Conservation (phyloP, 1,139 yeast species). For the Candida sp. region DNA sequence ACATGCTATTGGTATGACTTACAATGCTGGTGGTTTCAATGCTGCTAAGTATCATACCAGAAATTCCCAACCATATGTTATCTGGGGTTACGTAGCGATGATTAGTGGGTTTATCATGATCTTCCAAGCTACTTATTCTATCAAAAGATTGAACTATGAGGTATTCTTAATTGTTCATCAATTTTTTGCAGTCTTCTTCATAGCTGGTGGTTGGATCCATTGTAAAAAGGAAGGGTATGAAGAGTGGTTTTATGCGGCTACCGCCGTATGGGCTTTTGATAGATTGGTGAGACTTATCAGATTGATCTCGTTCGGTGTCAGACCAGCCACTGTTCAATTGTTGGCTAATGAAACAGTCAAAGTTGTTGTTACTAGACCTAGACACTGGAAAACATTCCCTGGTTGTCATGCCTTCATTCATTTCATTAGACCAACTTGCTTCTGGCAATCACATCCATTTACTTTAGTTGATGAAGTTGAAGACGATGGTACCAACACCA, state of each 20-base stretch:
- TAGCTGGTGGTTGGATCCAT: slow-evolving; percentile 63
- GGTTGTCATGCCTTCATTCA: slow-evolving; percentile 38
- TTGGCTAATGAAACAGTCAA: slow-evolving; percentile 44
- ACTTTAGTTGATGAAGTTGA: slow-evolving; percentile 40
- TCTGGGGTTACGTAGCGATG: slow-evolving; percentile 55
- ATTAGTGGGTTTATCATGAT: slow-evolving; percentile 36
- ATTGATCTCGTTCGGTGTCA: slow-evolving; percentile 45
- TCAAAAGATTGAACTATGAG: slow-evolving; percentile 64
- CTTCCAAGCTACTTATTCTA: slow-evolving; percentile 44
- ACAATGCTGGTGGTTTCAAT: slow-evolving; percentile 24
- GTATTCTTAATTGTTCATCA: slow-evolving; percentile 59
- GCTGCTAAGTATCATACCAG: slow-evolving; percentile 33
- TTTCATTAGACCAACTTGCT: slow-evolving; percentile 37
- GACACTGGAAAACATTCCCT: slow-evolving; percentile 38
- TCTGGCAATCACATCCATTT: slow-evolving; percentile 61
- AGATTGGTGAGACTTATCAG: slow-evolving; percentile 51
- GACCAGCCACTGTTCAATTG: slow-evolving; percentile 46
- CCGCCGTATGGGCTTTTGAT: slow-evolving; percentile 65
- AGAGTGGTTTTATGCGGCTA: slow-evolving; percentile 48
- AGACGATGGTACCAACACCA: slow-evolving; percentile 20
- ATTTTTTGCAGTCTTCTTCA: slow-evolving; percentile 50
- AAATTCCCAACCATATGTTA: slow-evolving; percentile 34
- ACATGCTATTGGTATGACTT: slow-evolving; percentile 51
- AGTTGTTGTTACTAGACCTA: slow-evolving; percentile 32
- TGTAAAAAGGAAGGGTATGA: slow-evolving; percentile 40